Evolutionary conservation across 768 basidiomycete genomes (phyloP).

Genomic region (Boletus eberwhitei): DNA sequence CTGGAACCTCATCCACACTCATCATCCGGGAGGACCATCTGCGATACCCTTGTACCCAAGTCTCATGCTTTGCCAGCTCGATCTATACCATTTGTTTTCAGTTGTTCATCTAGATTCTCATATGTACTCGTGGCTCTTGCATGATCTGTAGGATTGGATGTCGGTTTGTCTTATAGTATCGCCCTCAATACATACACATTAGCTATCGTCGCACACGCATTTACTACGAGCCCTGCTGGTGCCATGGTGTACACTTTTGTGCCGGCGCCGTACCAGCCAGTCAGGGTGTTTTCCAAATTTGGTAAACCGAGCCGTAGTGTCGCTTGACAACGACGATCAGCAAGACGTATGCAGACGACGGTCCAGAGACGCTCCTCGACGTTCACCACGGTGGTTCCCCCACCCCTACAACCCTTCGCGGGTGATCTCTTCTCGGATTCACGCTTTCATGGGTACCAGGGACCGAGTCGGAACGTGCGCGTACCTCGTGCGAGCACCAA

Average conservation of each 20-base stretch:
- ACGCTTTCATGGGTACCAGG: conserved; percentile 42
- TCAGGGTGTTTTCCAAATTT: conserved; percentile 3
- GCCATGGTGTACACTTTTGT: background rate
- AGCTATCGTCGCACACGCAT: background rate
- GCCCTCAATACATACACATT: background rate
- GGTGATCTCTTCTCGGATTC: conserved; percentile 40
- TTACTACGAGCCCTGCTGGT: background rate
- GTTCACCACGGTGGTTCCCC: conserved; percentile 7
- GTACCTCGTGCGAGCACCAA: conserved; percentile 54
- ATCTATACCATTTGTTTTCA: background rate
- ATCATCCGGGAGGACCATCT: background rate
- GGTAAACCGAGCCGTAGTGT: background rate
- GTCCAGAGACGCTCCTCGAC: conserved; percentile 28
- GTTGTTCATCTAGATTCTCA: background rate
- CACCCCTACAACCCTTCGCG: conserved; percentile 4
- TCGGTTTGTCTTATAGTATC: background rate
- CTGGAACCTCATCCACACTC: too few relatives aligned
- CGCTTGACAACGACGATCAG: background rate
- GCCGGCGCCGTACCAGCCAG: too few relatives aligned
- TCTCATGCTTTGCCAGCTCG: background rate
- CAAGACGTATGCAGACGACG: conserved; percentile 23
- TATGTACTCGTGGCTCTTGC: background rate
- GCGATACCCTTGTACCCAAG: background rate
- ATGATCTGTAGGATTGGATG: background rate
- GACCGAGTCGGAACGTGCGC: conserved; percentile 52